Evolutionary conservation across 345 rosid genomes (phyloP), one percentile per base, ranked within the genome.

Genomic region (Arabidopsis suecica): DNA sequence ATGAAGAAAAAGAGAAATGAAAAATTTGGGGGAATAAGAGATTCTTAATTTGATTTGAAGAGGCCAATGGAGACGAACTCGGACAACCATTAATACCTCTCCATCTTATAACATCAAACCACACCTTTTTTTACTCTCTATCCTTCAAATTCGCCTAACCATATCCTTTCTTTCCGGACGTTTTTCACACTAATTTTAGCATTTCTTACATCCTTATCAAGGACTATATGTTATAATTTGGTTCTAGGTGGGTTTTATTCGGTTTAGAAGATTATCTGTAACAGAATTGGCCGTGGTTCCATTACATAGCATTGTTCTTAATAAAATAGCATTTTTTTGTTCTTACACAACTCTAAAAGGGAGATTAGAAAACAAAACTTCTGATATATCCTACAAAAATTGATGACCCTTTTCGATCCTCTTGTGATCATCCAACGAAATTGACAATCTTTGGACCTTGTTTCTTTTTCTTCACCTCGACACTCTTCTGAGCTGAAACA

Each of bases 21-120:
- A 51, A 69, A 47, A 30, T 69, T 41, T 67, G 62, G 78, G 68
- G 23, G 61, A 57, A 65, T 40, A 65, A 78, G 72, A 83, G 89
- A 86, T 88, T 93, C 87, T 85, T 63, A 72, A 41, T 56, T 78
- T 40, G 72, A 76, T 83, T 71, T 60, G 70, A 76, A 91, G 82
- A 70, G 67, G 78, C 73, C 60, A 54, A 64, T 36, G 28, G 77
- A 71, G 81, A 78, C 41, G 40, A 78, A 78, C 81, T 78, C 78
- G 78, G 78, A 74, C 79, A 68, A 74, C 82, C 79, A 68, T 67
- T 13, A 47, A 71, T 62, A 34, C 9, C 0, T 42, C 50, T 2
- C 2, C 11, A 2, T 48, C 41, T 38, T 73, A 45, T 48, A 66
- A 47, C 60, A 66, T 57, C 36, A 47, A 59, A 67, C 68, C 72